Percentiles rank a stretch among this genome's conserved stretches.
phyloP scores from a whole-genome alignment of 2,329 filamentous ascomycete species.

The Xylaria polymorpha region DNA sequence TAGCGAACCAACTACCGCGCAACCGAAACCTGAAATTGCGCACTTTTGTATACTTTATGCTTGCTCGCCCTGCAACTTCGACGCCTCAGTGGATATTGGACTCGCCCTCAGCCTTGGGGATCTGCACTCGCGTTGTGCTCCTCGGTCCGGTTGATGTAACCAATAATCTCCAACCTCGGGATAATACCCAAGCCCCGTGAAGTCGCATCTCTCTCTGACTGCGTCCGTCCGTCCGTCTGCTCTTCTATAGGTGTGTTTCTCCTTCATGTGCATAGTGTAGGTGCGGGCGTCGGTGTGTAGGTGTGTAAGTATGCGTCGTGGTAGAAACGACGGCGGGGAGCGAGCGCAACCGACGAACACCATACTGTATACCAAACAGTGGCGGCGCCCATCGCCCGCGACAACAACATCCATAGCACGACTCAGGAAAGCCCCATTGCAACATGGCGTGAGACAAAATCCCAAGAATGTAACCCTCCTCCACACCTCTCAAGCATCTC shows the following conservation, averaged over 20 bases:
- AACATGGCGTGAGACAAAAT: conserved; percentile 16
- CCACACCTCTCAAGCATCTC: conserved; percentile 7
- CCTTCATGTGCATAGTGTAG: background rate
- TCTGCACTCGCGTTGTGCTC: conserved; percentile 26
- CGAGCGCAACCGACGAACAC: conserved; percentile 10
- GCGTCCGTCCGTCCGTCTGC: background rate
- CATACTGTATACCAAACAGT: conserved; percentile 16
- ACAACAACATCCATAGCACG: conserved; percentile 4
- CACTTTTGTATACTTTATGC: conserved; percentile 17
- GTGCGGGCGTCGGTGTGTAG: conserved; percentile 3
- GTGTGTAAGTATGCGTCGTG: background rate
- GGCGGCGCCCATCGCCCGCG: conserved; percentile 4
- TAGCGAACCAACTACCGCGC: background rate
- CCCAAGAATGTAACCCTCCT: conserved; percentile 34
- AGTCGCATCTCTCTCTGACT: background rate
- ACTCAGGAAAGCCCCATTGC: conserved; percentile 26
- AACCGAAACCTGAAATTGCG: conserved; percentile 16
- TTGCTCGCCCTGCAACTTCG: conserved; percentile 5
- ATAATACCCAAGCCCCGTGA: conserved; percentile 31
- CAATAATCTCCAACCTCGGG: conserved; percentile 34
- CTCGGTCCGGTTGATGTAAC: conserved; percentile 30
- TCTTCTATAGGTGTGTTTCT: background rate
- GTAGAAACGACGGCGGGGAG: background rate
- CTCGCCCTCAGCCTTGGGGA: conserved; percentile 27
- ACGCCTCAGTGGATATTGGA: conserved; percentile 12